Conservation (phyloP, 2,329 filamentous ascomycete species). For the Neonectria sp. region DNA sequence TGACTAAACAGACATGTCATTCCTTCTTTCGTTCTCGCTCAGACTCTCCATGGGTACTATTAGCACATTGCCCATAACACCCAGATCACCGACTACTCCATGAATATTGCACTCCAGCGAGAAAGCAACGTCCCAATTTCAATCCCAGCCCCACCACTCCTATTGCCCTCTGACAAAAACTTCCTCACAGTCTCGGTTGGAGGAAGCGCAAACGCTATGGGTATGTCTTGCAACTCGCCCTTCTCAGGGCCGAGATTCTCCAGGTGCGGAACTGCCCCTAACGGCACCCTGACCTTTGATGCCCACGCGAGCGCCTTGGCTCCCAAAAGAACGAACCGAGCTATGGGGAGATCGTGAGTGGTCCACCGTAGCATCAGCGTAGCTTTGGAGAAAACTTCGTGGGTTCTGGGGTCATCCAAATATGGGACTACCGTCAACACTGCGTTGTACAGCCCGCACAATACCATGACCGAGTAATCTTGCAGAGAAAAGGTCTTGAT, state of each 20-base stretch:
- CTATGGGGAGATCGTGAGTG: slow-evolving; percentile 28
- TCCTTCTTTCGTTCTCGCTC: no score
- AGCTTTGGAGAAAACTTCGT: slow-evolving; percentile 28
- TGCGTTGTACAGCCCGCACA: slow-evolving; percentile 33
- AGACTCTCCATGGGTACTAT: no score
- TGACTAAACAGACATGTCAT: no score
- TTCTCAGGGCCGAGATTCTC: slow-evolving; percentile 20
- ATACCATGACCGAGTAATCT: slow-evolving; percentile 34
- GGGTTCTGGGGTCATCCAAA: slow-evolving; percentile 21
- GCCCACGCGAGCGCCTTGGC: slow-evolving; percentile 36
- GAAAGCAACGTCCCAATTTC: slow-evolving; percentile 27
- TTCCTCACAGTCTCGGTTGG: slow-evolving; percentile 25
- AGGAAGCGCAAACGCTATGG: slow-evolving; percentile 36
- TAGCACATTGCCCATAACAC: no score
- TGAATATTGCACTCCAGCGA: slow-evolving; percentile 28
- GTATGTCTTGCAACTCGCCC: slow-evolving; percentile 30
- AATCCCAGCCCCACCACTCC: background rate
- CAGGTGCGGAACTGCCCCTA: slow-evolving; percentile 20
- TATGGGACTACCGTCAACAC: slow-evolving; percentile 29
- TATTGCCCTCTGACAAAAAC: slow-evolving; percentile 9
- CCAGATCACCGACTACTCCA: slow-evolving; percentile 6
- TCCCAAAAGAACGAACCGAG: slow-evolving; percentile 31
- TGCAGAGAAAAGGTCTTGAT: slow-evolving; percentile 21
- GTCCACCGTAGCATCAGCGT: slow-evolving; percentile 25
- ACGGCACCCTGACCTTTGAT: slow-evolving; percentile 28